Percentiles rank a stretch among this genome's conserved stretches.
Conservation (phyloP, 139 green algal genomes). For the Chlorella sp. region DNA sequence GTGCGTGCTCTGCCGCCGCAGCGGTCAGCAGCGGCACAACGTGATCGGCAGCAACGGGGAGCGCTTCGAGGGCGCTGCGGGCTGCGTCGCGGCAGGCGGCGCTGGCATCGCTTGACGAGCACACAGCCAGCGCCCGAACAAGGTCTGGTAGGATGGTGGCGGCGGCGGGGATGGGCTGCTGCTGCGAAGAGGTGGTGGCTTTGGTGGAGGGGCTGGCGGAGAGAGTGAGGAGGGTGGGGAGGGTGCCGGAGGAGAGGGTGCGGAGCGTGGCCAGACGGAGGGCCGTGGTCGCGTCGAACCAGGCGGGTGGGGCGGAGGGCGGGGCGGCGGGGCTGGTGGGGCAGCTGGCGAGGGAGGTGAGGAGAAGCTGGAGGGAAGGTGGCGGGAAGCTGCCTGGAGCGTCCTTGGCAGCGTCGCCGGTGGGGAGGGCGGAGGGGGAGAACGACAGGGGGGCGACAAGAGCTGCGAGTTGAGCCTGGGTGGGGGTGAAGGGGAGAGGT, state of each 20-base stretch:
- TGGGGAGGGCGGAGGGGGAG: no score
- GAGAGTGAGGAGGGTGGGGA: no score
- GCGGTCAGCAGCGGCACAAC: background rate
- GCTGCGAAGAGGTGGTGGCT: background rate
- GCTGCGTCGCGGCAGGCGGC: background rate
- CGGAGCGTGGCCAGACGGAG: background rate
- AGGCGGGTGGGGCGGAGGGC: background rate
- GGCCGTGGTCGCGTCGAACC: background rate
- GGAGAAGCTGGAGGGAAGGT: no score
- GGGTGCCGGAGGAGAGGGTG: no score
- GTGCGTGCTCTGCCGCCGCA: no score
- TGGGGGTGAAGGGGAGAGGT: no score
- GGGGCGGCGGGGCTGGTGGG: background rate
- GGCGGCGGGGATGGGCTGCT: background rate
- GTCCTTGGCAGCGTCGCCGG: no score
- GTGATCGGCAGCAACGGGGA: background rate
- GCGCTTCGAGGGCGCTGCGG: background rate
- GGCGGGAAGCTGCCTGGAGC: no score
- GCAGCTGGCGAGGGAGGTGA: background rate
- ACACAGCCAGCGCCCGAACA: background rate
- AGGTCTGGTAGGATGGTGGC: background rate
- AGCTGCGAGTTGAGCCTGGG: no score
- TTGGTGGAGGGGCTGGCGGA: no score
- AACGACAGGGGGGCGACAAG: no score
- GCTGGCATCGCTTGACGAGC: background rate